phyloP scores from a whole-genome alignment of 108 stramenopile species.

The Skeletonema tropicum region DNA sequence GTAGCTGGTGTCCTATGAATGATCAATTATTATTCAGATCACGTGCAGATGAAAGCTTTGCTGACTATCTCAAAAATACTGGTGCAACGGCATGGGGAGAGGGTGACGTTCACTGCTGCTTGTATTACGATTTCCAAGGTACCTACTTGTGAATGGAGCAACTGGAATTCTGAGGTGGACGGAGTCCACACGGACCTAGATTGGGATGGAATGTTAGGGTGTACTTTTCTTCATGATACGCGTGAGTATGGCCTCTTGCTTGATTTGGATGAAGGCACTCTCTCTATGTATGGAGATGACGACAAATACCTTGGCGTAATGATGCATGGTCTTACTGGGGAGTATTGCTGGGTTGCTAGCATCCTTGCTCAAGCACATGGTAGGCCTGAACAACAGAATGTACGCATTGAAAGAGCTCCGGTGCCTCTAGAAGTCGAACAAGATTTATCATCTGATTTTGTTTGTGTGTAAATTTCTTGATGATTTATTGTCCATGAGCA shows the following conservation, averaged over 20 bases:
- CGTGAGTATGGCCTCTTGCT: conserved; percentile 3
- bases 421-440: background rate
- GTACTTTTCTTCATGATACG: background rate
- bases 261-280: conserved; percentile 6
- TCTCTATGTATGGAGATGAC: background rate
- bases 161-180: background rate
- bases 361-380: conserved; percentile 10
- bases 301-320: background rate
- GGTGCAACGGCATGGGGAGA: background rate
- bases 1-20: background rate
- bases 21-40: background rate
- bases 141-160: background rate
- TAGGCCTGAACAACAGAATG: conserved; percentile 2
- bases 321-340: conserved; percentile 10
- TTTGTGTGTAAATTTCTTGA: background rate
- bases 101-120: background rate
- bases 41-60: background rate
- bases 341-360: conserved; percentile 8
- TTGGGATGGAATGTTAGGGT: conserved; percentile 4
- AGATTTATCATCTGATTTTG: too few relatives aligned
- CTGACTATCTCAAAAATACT: background rate
- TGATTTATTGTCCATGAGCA: too few relatives aligned
- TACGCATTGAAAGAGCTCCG: background rate
- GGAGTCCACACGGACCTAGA: background rate
- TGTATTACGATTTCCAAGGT: background rate